Base-by-base conservation (phyloP, 768 basidiomycete species). In the Panaeolus cyanescens region DNA sequence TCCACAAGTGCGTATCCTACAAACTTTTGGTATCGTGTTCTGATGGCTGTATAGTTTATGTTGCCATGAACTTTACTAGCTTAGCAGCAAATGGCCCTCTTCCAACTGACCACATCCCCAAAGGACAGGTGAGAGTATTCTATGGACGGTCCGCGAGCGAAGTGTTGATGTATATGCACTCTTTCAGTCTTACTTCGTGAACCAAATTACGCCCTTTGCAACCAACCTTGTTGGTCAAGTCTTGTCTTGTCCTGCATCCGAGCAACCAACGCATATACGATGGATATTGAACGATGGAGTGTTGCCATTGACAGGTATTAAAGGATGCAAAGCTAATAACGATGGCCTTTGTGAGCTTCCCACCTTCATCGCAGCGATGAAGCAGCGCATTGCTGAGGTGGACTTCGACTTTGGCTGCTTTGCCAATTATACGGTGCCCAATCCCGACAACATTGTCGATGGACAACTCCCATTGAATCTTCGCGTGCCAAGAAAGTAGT, bases 251-350 rank as follows among this genome's bases (percentile, higher is more conserved):
- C 71, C 68, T 58, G 65, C 69, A 15, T 60, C 65, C 32, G 59
- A 61, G 8, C 65, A 60, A 25, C 68, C 68, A 9, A 72, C 64
- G 62, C 81, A 89, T 59, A 88, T 92, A 59, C 82, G 90, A 7
- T 80, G 89, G 72, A 81, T 92, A 45, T 76, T 92, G 65, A 92
- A 93, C 68, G 91, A 93, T 65, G 91, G 82, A 0, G 85, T 87
- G 1, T 79, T 89, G 3, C 90, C 91, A 1, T 78, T 92, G 15
- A 87, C 83, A 1, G 85, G 87, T 8, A 79, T 92, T 56, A 75
- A 75, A 3, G 88, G 86, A 17, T 93, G 91, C 67, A 79, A 76
- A 1, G 67, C 72, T 13, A 78, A 86, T 64, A 74, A 76, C 20
- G 78, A 87, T 55, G 91, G 91, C 1, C 64, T 90, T 45, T 93